Evolutionary conservation across 2,329 filamentous ascomycete species (phyloP).

Genomic region (Tolypocladium album): DNA sequence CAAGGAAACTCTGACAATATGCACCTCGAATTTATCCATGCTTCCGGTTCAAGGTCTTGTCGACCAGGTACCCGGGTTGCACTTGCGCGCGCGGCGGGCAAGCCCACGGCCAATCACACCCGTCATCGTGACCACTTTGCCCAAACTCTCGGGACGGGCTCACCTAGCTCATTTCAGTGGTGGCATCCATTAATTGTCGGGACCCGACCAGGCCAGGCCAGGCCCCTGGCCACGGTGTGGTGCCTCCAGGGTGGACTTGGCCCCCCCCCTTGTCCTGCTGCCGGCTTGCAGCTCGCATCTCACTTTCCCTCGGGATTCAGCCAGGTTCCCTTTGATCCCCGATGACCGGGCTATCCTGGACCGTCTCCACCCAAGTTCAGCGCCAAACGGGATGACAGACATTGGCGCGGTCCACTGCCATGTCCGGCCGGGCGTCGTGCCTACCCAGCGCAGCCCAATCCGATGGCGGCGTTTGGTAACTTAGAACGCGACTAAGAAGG

Average conservation of each 20-base stretch:
- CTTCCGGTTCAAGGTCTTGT: neutral
- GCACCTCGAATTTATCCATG: neutral
- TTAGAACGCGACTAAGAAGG: neutral
- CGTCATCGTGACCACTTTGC: neutral
- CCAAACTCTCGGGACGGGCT: slow-evolving; percentile 1
- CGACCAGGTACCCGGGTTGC: slow-evolving; percentile 1
- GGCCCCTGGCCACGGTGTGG: neutral
- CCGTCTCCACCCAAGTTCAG: neutral
- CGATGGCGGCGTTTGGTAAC: neutral
- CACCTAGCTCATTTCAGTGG: neutral
- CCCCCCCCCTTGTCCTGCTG: neutral
- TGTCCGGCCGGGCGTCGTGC: neutral
- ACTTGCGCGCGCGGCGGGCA: neutral
- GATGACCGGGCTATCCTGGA: slow-evolving; percentile 1
- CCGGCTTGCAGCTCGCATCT: slow-evolving; percentile 4
- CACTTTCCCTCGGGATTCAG: slow-evolving; percentile 7
- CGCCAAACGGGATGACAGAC: neutral
- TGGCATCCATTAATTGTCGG: neutral
- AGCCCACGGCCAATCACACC: neutral
- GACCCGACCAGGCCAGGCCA: neutral
- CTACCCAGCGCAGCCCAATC: neutral
- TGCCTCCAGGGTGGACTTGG: neutral
- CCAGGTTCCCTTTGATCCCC: slow-evolving; percentile 4
- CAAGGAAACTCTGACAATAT: neutral
- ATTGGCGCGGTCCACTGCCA: neutral